Evolutionary conservation across 108 stramenopile species (phyloP), one percentile per base, ranked within the genome.

Genomic region (Chaetoceros muelleri): DNA sequence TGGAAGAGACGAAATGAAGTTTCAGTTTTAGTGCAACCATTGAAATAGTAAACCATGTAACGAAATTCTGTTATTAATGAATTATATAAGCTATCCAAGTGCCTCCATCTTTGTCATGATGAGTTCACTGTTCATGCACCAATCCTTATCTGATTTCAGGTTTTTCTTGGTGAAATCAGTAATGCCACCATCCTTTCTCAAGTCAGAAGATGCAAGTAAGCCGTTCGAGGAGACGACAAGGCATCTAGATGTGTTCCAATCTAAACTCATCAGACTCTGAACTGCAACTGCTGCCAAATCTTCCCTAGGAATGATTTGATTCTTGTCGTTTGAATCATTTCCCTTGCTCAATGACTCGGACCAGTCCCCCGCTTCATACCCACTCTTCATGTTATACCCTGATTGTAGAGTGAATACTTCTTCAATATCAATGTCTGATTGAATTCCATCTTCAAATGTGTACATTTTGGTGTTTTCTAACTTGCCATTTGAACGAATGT

Each of bases 1-100:
- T 95, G 96, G 96, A 75, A 81, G 25, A 71, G 94, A 17, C 69
- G 85, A 28, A 97, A 97, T 53, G 94, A 95, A 50, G 85, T 97
- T 16, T 90, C 88, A 1, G 48, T 89, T 21, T n/a, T 48, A 25
- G 79, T 82, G 27, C n/a, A n/a, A n/a, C n/a, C n/a, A n/a, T n/a
- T n/a, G n/a, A n/a, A n/a, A n/a, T n/a, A n/a, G n/a, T n/a, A n/a
- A n/a, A n/a, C n/a, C n/a, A n/a, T n/a, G n/a, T n/a, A n/a, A n/a
- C n/a, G n/a, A n/a, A n/a, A n/a, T n/a, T n/a, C n/a, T n/a, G n/a
- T n/a, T n/a, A n/a, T n/a, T n/a, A n/a, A n/a, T n/a, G n/a, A n/a
- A n/a, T n/a, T n/a, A n/a, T n/a, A n/a, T 40, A 10, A 13, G 13
- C 34, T 40, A 40, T 40, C 8, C 5, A 40, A 40, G 34, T 13